Evolutionary conservation across 225 moss, liverwort and hornwort species (phyloP), one percentile per base, ranked within the genome.

Genomic region (Pseudoscleropodium purum): DNA sequence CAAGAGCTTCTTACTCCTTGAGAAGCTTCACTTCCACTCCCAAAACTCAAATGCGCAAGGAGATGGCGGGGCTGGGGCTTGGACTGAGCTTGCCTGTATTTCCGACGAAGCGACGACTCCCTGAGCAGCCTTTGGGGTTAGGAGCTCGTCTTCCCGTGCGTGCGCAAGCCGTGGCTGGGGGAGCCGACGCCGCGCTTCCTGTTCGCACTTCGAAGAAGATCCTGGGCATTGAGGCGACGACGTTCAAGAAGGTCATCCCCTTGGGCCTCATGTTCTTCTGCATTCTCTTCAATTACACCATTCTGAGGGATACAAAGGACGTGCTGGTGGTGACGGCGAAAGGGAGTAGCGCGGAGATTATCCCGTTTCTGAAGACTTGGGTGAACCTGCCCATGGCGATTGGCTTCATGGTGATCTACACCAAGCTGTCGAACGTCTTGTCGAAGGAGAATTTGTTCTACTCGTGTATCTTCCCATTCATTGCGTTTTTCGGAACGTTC

Each of bases 351-450:
- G 99, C 99, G 7, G 99, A 99, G 92, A 99, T 99, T 85, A 99
- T 99, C 56, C 99, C 99, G 8, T 99, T 99, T 79, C 67, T 99
- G 81, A 99, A 99, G 95, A 99, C 99, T 45, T 99, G 99, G 99
- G 99, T 99, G 87, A 99, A 99, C 92, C 82, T 99, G 82, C 99
- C 99, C 62, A 97, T 99, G 99, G 99, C 99, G 47, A 99, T 99
- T 80, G 97, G 97, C 12, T 99, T 99, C 86, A 99, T 99, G 99
- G 95, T 99, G 62, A 90, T 97, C 70, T 99, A 99, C 92, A 99
- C 99, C 77, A 97, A 97, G 94, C 89, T 99, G 66, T 96, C 99
- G 45, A 99, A 99, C 89, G 92, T 77, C 20, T 89, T 99, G 73
- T 97, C 99, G 7, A 97, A 99, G 92, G 97, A 96, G 92, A 95